Evolutionary conservation across 2,329 filamentous ascomycete genomes (phyloP).

Genomic region (Talaromyces marneffei): DNA sequence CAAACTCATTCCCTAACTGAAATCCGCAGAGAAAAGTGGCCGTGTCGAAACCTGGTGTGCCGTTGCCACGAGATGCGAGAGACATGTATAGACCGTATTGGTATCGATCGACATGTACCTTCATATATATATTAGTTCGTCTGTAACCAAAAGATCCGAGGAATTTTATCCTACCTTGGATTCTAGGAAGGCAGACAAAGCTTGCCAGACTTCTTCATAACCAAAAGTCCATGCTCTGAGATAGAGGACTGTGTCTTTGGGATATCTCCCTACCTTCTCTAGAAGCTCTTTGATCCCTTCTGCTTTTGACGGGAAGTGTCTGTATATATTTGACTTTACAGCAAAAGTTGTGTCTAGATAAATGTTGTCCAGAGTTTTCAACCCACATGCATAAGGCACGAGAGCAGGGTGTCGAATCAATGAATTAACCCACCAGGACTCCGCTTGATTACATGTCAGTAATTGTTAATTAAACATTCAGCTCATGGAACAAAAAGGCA

Average conservation of each 20-base stretch:
- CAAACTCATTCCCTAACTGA: conserved; percentile 63
- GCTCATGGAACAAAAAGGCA: conserved; percentile 9
- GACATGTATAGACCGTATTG: conserved; percentile 67
- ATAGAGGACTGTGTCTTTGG: conserved; percentile 71
- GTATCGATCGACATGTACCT: conserved; percentile 79
- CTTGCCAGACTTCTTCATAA: conserved; percentile 88
- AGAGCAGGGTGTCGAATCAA: conserved; percentile 66
- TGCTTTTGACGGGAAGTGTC: conserved; percentile 58
- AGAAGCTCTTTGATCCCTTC: conserved; percentile 72
- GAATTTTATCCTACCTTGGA: conserved; percentile 47
- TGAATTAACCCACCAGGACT: conserved; percentile 77
- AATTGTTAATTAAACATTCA: background rate
- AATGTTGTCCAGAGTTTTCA: conserved; percentile 67
- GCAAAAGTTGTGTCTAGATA: conserved; percentile 87
- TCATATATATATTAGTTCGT: conserved; percentile 30
- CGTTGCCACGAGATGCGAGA: conserved; percentile 45
- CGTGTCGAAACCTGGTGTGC: conserved; percentile 47
- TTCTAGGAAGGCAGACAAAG: conserved; percentile 63
- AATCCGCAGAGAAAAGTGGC: conserved; percentile 67
- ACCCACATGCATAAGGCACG: conserved; percentile 64
- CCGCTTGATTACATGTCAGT: conserved; percentile 42
- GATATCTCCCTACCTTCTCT: conserved; percentile 61
- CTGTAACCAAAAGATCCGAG: background rate
- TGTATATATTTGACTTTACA: conserved; percentile 44
- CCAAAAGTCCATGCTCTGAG: conserved; percentile 87